Base-by-base conservation (phyloP, 164 flowering plant species). In the Chloranthus sessilifolius region DNA sequence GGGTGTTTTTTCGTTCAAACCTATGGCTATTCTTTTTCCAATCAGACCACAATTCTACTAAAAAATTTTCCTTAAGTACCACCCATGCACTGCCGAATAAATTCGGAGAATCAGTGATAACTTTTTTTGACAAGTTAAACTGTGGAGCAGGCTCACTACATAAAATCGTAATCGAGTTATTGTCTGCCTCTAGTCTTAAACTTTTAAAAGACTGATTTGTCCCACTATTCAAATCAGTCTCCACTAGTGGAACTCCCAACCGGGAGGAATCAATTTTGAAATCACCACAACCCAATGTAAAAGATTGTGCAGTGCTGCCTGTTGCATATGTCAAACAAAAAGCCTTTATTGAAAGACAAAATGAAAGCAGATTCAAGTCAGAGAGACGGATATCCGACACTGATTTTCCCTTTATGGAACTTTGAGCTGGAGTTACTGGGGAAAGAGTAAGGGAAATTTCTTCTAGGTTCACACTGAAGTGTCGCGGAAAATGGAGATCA, bases 81-180 rank as follows among this genome's bases (percentile, higher is more conserved):
- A 46, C 36, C 52, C 53, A 61, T 42, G 46, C 29, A 52, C 34
- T 61, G 41, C 55, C 54, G 36, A 31, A 28, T 17, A 46, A 48
- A 58, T 46, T 44, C 38, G 42, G 34, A 36, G 59, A 30, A 31
- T 52, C 55, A 46, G 37, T 41, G 16, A 36, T 26, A 37, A 26
- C 40, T 54, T 39, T 47, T 43, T 69, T 68, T 36, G 62, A 38
- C 42, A 38, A 40, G 15, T 20, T 27, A 55, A 66, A 63, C 28
- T 56, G 47, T 42, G 58, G 47, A 27, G 82, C 85, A 50, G 90
- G 88, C 60, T 79, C 87, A 52, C 67, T 56, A 81, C 79, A 74
- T 23, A 85, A 11, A 48, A 84, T 42, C 47, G 57, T 53, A 43
- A 61, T 58, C 23, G 54, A 29, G 33, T 64, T 63, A 47, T 45